Conservation (phyloP, 257 asterid species). For the Nicotiana undulata region DNA sequence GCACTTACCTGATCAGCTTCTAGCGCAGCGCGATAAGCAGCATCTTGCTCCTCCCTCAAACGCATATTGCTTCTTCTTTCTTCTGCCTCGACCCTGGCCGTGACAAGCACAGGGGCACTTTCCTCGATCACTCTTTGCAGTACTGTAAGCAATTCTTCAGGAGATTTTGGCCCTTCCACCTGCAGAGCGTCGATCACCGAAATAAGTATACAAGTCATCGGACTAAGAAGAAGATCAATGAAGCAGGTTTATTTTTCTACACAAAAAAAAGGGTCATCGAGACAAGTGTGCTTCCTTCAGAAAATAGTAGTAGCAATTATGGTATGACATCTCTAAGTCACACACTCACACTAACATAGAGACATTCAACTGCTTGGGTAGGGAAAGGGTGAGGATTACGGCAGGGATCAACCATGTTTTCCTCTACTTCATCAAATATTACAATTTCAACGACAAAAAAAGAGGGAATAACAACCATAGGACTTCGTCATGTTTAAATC, state of each 20-base stretch:
- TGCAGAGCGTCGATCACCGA: conserved; percentile 18
- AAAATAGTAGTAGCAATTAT: neutral
- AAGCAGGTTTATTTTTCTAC: neutral
- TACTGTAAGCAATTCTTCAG: conserved; percentile 63
- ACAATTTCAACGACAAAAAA: neutral
- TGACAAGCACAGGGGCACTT: conserved; percentile 84
- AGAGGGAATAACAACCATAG: neutral
- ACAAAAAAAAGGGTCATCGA: neutral
- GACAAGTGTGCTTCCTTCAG: neutral
- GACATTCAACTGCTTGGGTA: neutral
- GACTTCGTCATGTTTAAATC: neutral
- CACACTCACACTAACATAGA: neutral
- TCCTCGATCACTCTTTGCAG: conserved; percentile 95
- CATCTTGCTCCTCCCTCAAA: conserved; percentile 97
- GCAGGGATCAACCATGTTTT: neutral
- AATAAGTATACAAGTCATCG: neutral
- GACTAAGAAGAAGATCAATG: neutral
- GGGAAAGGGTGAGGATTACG: neutral
- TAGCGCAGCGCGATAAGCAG: conserved; percentile 90
- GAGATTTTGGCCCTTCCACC: conserved; percentile 90
- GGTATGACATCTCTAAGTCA: neutral
- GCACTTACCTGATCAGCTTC: conserved; percentile 94
- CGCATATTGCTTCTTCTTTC: conserved; percentile 78
- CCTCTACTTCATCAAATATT: neutral
- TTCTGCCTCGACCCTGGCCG: conserved; percentile 92